phyloP scores from a whole-genome alignment of 352 stramenopile genomes.

The Aphanomyces astaci region DNA sequence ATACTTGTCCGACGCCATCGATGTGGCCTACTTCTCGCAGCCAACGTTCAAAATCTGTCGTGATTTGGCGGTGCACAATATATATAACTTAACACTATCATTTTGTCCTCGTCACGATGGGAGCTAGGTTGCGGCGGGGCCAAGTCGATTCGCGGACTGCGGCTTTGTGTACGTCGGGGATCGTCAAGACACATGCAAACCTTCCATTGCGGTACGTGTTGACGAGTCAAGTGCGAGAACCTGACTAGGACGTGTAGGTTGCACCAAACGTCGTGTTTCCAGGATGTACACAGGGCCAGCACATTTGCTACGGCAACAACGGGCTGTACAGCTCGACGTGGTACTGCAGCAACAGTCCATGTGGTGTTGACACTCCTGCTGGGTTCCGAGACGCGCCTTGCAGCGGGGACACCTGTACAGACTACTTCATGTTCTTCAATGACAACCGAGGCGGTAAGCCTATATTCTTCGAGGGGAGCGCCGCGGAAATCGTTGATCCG shows the following conservation, averaged over 20 bases:
- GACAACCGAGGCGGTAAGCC: constrained; percentile 68
- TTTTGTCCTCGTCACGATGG: background rate
- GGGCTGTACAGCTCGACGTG: constrained; percentile 30
- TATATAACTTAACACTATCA: constrained; percentile 28
- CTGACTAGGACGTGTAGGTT: too few species aligned
- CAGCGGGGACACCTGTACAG: constrained; percentile 44
- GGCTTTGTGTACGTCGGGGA: constrained; percentile 43
- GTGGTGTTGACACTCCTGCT: constrained; percentile 30
- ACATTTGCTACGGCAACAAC: constrained; percentile 39
- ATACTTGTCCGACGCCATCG: constrained; percentile 36
- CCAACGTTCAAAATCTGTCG: constrained; percentile 63
- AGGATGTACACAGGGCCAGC: constrained; percentile 45
- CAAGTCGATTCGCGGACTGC: constrained; percentile 48
- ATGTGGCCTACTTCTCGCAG: constrained; percentile 45
- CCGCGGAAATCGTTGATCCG: constrained; percentile 58
- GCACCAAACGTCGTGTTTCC: constrained; percentile 50
- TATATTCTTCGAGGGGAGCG: constrained; percentile 51
- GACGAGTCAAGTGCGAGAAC: too few species aligned
- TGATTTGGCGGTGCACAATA: constrained; percentile 37
- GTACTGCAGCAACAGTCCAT: constrained; percentile 47
- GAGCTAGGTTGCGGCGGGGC: constrained; percentile 11
- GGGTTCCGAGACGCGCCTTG: constrained; percentile 60
- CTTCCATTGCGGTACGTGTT: constrained; percentile 47
- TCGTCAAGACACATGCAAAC: constrained; percentile 46
- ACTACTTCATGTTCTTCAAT: constrained; percentile 62